phyloP scores from a whole-genome alignment of 352 stramenopile genomes.

The Phytophthora fragariae region DNA sequence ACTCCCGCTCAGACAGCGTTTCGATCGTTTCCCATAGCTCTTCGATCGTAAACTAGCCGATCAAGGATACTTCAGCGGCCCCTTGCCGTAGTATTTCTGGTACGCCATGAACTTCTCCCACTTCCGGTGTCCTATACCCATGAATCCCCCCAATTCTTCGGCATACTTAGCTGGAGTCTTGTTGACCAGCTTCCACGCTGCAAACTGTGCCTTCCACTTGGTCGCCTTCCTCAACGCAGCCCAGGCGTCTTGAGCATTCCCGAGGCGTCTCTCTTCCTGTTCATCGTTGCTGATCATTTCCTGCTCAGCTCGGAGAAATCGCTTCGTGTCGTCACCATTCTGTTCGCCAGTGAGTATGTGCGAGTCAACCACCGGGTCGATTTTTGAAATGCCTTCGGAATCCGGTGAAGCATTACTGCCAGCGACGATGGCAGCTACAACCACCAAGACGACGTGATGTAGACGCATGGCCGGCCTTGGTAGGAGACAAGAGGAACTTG shows the following conservation, averaged over 20 bases:
- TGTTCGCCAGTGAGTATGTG: background rate
- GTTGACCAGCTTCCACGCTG: background rate
- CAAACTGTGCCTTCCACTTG: constrained; percentile 1
- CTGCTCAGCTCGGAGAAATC: background rate
- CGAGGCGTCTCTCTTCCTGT: background rate
- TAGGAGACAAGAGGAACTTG: background rate
- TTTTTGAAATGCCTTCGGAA: background rate
- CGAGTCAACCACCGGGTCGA: background rate
- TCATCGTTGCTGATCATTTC: background rate
- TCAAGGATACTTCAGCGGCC: background rate
- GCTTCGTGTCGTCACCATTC: background rate
- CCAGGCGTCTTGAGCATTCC: background rate
- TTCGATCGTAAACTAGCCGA: background rate
- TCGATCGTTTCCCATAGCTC: no score
- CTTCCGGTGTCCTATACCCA: background rate
- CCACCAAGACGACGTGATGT: background rate
- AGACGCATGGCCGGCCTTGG: background rate
- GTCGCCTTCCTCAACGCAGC: background rate
- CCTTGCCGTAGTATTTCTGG: background rate
- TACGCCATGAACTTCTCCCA: background rate
- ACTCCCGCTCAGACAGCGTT: no score
- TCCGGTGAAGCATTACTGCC: background rate
- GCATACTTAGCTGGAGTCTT: background rate
- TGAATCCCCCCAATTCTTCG: background rate
- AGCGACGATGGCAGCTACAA: background rate